phyloP scores from a whole-genome alignment of 768 basidiomycete genomes.

The Boletus subcaerulescens region DNA sequence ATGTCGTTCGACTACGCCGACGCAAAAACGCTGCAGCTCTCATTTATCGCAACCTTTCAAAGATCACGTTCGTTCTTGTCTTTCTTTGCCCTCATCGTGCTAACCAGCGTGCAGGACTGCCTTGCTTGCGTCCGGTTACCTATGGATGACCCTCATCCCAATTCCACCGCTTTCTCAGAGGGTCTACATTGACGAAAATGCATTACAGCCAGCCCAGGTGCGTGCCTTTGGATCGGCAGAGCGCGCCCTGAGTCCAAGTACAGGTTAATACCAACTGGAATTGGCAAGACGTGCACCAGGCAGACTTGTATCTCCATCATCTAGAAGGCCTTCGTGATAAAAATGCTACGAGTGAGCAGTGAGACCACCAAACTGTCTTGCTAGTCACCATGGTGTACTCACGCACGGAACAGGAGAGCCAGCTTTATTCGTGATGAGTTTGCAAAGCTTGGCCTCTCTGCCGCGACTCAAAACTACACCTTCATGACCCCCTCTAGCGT shows the following conservation, averaged over 20 bases:
- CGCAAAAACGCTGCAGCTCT: constrained; percentile 36
- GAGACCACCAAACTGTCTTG: constrained; percentile 31
- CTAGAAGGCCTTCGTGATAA: constrained; percentile 59
- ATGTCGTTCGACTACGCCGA: constrained; percentile 44
- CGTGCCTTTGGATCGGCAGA: constrained; percentile 3
- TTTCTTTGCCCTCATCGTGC: neutral
- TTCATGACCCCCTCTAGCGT: constrained; percentile 56
- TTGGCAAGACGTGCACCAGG: constrained; percentile 86
- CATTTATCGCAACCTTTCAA: constrained; percentile 34
- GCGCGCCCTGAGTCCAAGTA: constrained; percentile 2
- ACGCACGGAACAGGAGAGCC: constrained; percentile 52
- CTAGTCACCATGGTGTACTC: neutral
- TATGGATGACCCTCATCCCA: constrained; percentile 86
- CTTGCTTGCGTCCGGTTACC: constrained; percentile 63
- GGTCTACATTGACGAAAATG: constrained; percentile 94
- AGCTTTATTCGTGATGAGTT: constrained; percentile 62
- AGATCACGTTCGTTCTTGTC: constrained; percentile 26
- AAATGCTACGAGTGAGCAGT: constrained; percentile 73
- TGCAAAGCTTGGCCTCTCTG: constrained; percentile 65
- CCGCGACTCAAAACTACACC: constrained; percentile 66
- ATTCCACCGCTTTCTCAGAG: constrained; percentile 56
- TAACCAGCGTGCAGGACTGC: constrained; percentile 38
- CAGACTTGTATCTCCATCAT: constrained; percentile 75
- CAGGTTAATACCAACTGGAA: constrained; percentile 91
- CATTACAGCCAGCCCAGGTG: constrained; percentile 90